phyloP scores from a whole-genome alignment of 805 yeast species.

The Yamadazyma endophytica region DNA sequence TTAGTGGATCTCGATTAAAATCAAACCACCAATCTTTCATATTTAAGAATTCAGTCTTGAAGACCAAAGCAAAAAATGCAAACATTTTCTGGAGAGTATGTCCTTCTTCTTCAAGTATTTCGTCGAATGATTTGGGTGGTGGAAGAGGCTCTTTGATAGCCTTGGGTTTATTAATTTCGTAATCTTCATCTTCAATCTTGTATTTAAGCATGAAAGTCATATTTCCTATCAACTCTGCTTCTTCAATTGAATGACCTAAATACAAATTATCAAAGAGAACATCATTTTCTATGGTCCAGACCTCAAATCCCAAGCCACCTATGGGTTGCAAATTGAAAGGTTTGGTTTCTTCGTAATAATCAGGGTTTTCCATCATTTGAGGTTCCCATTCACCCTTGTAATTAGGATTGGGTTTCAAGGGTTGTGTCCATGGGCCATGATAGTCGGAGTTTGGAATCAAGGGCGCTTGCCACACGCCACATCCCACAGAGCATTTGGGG shows the following conservation, averaged over 20 bases:
- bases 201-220: conserved; percentile 58
- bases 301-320: conserved; percentile 82
- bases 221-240: conserved; percentile 83
- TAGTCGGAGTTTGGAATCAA: conserved; percentile 62
- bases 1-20: conserved; percentile 42
- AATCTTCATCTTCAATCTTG: conserved; percentile 44
- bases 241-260: conserved; percentile 76
- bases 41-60: conserved; percentile 16
- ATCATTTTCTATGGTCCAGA: conserved; percentile 81
- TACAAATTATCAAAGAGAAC: conserved; percentile 80
- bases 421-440: conserved; percentile 77
- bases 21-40: conserved; percentile 33
- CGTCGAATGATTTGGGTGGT: conserved; percentile 43
- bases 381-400: conserved; percentile 81
- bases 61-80: conserved; percentile 16
- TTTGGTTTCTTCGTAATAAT: conserved; percentile 51
- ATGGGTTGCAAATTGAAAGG: conserved; percentile 65
- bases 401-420: conserved; percentile 64
- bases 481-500: conserved; percentile 74
- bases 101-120: conserved; percentile 19
- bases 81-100: conserved; percentile 11
- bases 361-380: conserved; percentile 62
- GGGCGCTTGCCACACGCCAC: conserved; percentile 80
- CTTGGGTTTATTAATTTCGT: conserved; percentile 38
- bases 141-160: conserved; percentile 36